A percentile compares a stretch with the other conserved stretches of the same genome.
These are phyloP conservation scores for Phytophthora pini DNA, from an alignment of 352 stramenopile genomes.

Conservation along the genomic window DNA sequence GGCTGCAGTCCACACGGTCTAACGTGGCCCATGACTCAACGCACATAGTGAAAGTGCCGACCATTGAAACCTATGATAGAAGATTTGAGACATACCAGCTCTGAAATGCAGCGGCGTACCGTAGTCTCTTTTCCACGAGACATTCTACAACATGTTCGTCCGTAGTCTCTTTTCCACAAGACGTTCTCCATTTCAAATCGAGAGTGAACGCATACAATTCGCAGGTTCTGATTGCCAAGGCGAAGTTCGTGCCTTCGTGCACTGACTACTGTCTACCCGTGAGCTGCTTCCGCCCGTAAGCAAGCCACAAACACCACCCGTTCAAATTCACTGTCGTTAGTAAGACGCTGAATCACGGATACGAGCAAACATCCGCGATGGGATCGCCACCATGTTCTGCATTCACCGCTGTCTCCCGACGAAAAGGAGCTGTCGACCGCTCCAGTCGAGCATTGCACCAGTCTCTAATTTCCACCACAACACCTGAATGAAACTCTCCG, in stretches of 20 bases:
- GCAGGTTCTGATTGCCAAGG: not conserved
- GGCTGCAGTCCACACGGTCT: conserved; percentile 14
- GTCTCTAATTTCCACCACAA: conserved; percentile 7
- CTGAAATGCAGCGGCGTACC: not conserved
- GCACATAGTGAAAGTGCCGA: not conserved
- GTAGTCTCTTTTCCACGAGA: not conserved
- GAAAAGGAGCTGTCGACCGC: conserved; percentile 15
- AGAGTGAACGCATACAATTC: no score
- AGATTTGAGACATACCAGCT: not conserved
- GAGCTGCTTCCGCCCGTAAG: not conserved
- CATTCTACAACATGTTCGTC: no score
- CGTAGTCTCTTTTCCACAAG: not conserved
- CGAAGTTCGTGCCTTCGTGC: conserved; percentile 3
- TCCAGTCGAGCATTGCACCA: not conserved
- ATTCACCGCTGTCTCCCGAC: not conserved
- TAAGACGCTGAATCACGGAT: not conserved
- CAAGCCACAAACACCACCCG: not conserved
- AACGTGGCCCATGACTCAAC: not conserved
- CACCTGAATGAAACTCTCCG: conserved; percentile 20
- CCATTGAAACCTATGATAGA: not conserved
- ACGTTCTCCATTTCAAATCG: not conserved
- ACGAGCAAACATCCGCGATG: conserved; percentile 1
- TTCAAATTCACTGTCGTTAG: not conserved
- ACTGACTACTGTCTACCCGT: not conserved
- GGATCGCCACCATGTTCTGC: conserved; percentile 2